Conservation (phyloP, 2,329 filamentous ascomycete species). For the Talaromyces islandicus region DNA sequence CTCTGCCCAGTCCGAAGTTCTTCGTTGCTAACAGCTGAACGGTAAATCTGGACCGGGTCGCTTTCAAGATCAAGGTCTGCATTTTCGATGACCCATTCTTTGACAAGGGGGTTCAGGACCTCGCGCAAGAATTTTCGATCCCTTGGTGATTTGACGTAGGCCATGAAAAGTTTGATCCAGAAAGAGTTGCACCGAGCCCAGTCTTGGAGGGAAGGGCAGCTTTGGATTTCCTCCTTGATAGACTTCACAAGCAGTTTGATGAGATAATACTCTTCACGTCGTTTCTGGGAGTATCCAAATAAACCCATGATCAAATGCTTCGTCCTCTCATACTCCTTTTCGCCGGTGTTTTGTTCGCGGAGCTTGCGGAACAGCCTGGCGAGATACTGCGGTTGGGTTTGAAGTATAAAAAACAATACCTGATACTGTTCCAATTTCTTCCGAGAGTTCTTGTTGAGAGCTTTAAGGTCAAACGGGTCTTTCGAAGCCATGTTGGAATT, state of each 20-base stretch:
- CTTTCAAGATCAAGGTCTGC: slow-evolving; percentile 88
- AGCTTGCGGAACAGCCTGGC: slow-evolving; percentile 80
- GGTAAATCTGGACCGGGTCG: slow-evolving; percentile 95
- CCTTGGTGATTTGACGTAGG: slow-evolving; percentile 83
- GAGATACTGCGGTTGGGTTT: slow-evolving; percentile 93
- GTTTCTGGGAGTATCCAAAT: slow-evolving; percentile 95
- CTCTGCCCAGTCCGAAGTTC: slow-evolving; percentile 85
- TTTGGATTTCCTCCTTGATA: slow-evolving; percentile 78
- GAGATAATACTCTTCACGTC: slow-evolving; percentile 93
- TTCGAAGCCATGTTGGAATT: slow-evolving; percentile 83
- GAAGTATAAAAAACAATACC: slow-evolving; percentile 92
- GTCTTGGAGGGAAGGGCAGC: slow-evolving; percentile 67
- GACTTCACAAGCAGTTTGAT: slow-evolving; percentile 80
- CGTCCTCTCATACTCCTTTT: slow-evolving; percentile 88
- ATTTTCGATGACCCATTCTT: slow-evolving; percentile 89
- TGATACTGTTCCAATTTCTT: slow-evolving; percentile 96
- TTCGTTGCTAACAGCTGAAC: slow-evolving; percentile 92
- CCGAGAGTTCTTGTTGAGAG: slow-evolving; percentile 91
- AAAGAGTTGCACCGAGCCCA: slow-evolving; percentile 88
- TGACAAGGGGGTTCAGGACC: slow-evolving; percentile 75
- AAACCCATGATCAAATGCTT: slow-evolving; percentile 93
- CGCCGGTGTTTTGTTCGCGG: slow-evolving; percentile 74
- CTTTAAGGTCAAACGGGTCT: slow-evolving; percentile 94
- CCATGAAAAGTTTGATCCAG: slow-evolving; percentile 79
- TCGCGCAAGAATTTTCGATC: slow-evolving; percentile 91